Percentiles rank a stretch among this genome's conserved stretches.
These are phyloP conservation scores for Wallacemonas sp. DNA, from an alignment of 208 protist species.

Conservation along the genomic window DNA sequence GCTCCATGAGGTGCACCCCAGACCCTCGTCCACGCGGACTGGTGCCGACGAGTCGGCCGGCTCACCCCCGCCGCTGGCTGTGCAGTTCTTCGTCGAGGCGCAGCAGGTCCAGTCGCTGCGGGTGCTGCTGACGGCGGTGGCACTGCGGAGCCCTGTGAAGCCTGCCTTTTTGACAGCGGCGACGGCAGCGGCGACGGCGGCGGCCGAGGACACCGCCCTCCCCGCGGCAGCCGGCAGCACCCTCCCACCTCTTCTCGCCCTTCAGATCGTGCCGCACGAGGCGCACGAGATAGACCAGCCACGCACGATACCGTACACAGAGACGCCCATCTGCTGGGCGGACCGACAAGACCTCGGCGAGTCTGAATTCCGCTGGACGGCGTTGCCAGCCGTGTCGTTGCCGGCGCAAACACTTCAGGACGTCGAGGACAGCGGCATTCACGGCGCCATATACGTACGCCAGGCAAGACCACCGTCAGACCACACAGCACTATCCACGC, in stretches of 20 bases:
- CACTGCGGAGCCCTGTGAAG: background rate
- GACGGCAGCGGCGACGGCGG: background rate
- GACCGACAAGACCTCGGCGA: background rate
- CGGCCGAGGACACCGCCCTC: background rate
- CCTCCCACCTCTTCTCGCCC: background rate
- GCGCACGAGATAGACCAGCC: background rate
- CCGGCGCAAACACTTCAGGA: background rate
- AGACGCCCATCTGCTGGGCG: background rate
- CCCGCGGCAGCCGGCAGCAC: background rate
- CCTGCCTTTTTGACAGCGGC: background rate
- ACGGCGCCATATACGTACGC: background rate
- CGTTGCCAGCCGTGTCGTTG: background rate
- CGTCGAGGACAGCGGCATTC: background rate
- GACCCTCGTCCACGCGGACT: background rate
- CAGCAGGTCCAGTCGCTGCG: constrained; percentile 4
- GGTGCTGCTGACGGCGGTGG: background rate
- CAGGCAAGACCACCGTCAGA: too few relatives aligned
- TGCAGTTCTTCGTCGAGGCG: constrained; percentile 1
- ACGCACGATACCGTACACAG: background rate
- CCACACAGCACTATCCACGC: too few relatives aligned
- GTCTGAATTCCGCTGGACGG: background rate
- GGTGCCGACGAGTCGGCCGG: background rate
- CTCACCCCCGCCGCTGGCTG: background rate
- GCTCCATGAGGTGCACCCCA: background rate
- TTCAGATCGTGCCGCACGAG: too few relatives aligned